A percentile compares a stretch with the other conserved stretches of the same genome.
Conservation (phyloP, 352 stramenopile species). For the Saprolegnia diclina region DNA sequence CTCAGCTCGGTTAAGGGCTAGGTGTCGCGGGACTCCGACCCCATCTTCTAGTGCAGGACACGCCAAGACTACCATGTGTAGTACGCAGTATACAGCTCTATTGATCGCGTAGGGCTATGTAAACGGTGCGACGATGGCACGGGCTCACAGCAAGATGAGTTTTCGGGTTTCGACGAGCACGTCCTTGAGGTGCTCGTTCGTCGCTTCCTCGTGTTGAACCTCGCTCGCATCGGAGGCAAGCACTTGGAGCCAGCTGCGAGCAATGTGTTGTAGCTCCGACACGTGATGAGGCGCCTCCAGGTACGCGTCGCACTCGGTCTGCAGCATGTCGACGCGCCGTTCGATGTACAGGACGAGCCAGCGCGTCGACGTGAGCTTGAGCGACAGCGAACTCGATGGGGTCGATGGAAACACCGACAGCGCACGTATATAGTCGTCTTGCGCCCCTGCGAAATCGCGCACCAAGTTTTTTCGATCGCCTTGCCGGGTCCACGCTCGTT, state of each 20-base stretch:
- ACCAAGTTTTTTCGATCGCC: conserved; percentile 24
- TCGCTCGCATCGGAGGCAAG: neutral
- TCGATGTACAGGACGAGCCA: conserved; percentile 15
- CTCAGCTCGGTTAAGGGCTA: too few species aligned
- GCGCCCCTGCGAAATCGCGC: conserved; percentile 18
- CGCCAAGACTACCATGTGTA: too few species aligned
- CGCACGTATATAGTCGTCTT: conserved; percentile 1
- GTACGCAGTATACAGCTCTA: too few species aligned
- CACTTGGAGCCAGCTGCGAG: conserved; percentile 15
- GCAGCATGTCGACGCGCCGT: neutral
- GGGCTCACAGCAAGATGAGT: conserved; percentile 11
- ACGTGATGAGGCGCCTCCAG: neutral
- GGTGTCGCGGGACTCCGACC: too few species aligned
- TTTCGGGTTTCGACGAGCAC: conserved; percentile 21
- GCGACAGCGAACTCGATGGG: neutral
- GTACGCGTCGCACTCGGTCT: conserved; percentile 4
- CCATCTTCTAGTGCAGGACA: too few species aligned
- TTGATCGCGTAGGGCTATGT: too few species aligned
- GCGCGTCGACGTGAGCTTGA: conserved; percentile 6
- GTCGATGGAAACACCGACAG: neutral
- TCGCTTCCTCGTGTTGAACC: neutral
- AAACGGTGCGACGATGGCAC: neutral
- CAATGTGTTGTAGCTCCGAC: neutral
- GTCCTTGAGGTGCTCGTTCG: neutral
- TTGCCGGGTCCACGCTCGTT: neutral